phyloP scores from a whole-genome alignment of 805 yeast genomes.

The Wilhelminamyces savonicus region DNA sequence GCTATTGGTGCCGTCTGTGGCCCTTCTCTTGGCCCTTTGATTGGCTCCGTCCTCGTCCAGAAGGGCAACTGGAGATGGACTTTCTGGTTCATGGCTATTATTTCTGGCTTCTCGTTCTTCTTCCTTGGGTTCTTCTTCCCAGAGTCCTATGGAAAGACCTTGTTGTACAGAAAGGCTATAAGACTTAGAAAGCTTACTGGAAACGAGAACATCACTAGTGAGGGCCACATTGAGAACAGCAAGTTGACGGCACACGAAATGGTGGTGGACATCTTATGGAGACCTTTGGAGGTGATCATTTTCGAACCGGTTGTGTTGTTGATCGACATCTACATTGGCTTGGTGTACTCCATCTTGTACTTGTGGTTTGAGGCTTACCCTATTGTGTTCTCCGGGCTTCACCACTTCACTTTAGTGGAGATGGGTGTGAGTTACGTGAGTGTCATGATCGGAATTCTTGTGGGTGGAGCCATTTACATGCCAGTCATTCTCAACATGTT shows the following conservation, averaged over 20 bases:
- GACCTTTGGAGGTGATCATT: constrained; percentile 45
- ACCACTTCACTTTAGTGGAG: constrained; percentile 43
- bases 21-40: constrained; percentile 49
- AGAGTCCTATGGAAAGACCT: constrained; percentile 42
- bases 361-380: constrained; percentile 61
- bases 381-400: constrained; percentile 39
- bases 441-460: constrained; percentile 38
- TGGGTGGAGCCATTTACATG: constrained; percentile 30
- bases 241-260: constrained; percentile 12
- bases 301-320: constrained; percentile 53
- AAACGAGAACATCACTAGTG: constrained; percentile 34
- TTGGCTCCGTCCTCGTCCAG: constrained; percentile 45
- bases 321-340: constrained; percentile 45
- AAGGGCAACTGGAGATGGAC: constrained; percentile 46
- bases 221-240: constrained; percentile 30
- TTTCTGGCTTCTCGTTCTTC: constrained; percentile 31
- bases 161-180: constrained; percentile 42
- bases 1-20: constrained; percentile 49
- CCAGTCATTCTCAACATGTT: constrained; percentile 15
- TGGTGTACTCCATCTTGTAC: constrained; percentile 48
- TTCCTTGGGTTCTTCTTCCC: constrained; percentile 38
- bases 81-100: constrained; percentile 44
- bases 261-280: constrained; percentile 31
- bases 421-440: constrained; percentile 43
- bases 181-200: constrained; percentile 46